phyloP scores from a whole-genome alignment of 805 yeast species.

The Yarrowia hollandica region DNA sequence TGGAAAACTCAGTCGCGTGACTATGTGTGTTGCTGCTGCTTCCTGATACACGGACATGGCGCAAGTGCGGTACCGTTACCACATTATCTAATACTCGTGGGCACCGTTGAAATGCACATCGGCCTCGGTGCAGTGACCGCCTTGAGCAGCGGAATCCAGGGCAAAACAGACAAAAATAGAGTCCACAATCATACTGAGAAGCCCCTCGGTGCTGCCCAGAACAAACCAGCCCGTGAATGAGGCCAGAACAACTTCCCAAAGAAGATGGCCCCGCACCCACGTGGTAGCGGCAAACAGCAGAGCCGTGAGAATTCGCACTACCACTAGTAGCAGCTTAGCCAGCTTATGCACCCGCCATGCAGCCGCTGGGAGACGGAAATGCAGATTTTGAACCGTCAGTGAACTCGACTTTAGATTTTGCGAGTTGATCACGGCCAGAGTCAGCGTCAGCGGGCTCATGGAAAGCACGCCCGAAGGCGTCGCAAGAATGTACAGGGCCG shows the following conservation, averaged over 20 bases:
- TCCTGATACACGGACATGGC: too few species aligned
- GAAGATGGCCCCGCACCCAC: conserved; percentile 45
- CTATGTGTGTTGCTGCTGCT: neutral
- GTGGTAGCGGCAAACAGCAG: conserved; percentile 43
- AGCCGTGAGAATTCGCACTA: conserved; percentile 44
- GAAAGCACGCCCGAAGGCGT: conserved; percentile 38
- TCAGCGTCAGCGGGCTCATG: conserved; percentile 43
- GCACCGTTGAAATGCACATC: conserved; percentile 33
- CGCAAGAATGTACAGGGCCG: conserved; percentile 34
- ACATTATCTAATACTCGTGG: neutral
- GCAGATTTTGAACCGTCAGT: conserved; percentile 34
- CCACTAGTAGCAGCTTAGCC: conserved; percentile 42
- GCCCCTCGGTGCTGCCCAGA: conserved; percentile 47
- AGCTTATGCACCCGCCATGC: conserved; percentile 43
- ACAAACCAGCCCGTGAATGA: conserved; percentile 47
- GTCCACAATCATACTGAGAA: conserved; percentile 43
- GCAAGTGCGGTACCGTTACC: too few species aligned
- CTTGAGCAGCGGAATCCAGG: conserved; percentile 38
- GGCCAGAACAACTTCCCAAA: conserved; percentile 43
- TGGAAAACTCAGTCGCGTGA: neutral
- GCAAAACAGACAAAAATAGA: conserved; percentile 43
- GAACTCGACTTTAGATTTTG: conserved; percentile 42
- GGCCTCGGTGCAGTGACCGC: conserved; percentile 41
- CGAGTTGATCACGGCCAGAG: conserved; percentile 42
- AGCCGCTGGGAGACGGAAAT: conserved; percentile 28